Percentiles rank a stretch among this genome's conserved stretches.
These are phyloP conservation scores for Fragilariopsis cylindrus DNA, from an alignment of 108 stramenopile genomes.

Conservation along the genomic window DNA sequence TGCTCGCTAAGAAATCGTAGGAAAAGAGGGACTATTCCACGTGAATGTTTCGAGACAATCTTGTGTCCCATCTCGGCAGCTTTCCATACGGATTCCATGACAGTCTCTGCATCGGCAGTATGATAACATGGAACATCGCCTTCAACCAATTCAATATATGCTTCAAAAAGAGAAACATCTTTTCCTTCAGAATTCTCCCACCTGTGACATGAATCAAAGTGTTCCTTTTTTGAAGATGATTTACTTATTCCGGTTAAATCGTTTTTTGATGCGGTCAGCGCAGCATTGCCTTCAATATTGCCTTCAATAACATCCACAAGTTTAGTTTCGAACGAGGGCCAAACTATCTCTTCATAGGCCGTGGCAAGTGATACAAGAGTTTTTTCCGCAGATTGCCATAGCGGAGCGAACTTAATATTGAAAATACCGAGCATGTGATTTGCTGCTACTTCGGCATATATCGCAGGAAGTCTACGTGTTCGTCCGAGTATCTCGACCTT, in stretches of 20 bases:
- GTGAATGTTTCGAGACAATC: constrained; percentile 65
- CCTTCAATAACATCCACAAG: constrained; percentile 47
- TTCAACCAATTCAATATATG: background rate
- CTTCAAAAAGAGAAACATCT: constrained; percentile 47
- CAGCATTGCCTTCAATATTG: constrained; percentile 1
- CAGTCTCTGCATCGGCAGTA: constrained; percentile 53
- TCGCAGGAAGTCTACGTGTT: constrained; percentile 68
- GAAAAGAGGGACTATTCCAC: constrained; percentile 75
- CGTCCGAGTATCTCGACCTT: constrained; percentile 69
- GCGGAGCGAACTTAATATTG: constrained; percentile 76
- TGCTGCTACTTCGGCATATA: constrained; percentile 74
- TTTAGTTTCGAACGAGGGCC: constrained; percentile 57
- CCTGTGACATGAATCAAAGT: constrained; percentile 46
- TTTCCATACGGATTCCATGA: constrained; percentile 63
- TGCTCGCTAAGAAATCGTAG: constrained; percentile 73
- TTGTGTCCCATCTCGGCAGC: constrained; percentile 61
- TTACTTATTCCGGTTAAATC: background rate
- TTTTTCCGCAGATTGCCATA: constrained; percentile 65
- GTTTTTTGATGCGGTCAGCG: background rate
- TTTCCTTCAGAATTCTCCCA: constrained; percentile 67
- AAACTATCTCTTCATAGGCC: constrained; percentile 50
- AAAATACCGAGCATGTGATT: constrained; percentile 81
- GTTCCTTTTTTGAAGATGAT: constrained; percentile 16
- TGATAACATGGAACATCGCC: constrained; percentile 56
- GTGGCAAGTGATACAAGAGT: constrained; percentile 53